Evolutionary conservation across 73 alveolate genomes (phyloP).

Genomic region (Tetrahymena thermophila): DNA sequence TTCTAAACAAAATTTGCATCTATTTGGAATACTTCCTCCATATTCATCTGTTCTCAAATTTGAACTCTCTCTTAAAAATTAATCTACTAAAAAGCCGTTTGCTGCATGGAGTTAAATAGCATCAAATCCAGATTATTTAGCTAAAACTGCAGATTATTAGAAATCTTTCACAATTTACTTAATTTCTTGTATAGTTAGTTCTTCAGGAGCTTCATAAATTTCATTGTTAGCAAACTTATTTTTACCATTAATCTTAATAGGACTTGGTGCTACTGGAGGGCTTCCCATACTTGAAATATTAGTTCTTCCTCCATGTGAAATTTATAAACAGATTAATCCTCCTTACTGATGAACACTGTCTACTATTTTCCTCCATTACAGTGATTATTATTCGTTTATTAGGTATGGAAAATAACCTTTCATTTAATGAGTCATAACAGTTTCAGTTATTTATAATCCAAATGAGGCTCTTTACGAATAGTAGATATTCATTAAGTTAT

Average conservation of each 20-base stretch:
- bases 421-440: not conserved
- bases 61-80: conserved; percentile 46
- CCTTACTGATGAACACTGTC: not conserved
- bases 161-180: conserved; percentile 46
- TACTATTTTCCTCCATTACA: not conserved
- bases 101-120: conserved; percentile 70
- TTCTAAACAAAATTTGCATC: conserved; percentile 55
- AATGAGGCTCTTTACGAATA: not conserved
- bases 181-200: conserved; percentile 20
- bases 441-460: not conserved
- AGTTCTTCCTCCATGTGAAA: not conserved
- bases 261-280: not conserved
- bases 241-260: not conserved
- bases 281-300: not conserved
- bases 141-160: conserved; percentile 50
- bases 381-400: not conserved
- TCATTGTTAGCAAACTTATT: not conserved
- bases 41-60: conserved; percentile 69
- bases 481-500: not conserved
- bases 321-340: not conserved
- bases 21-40: conserved; percentile 71
- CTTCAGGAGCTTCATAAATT: not conserved
- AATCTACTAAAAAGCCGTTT: conserved; percentile 51
- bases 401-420: not conserved
- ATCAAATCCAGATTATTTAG: conserved; percentile 75